A percentile compares a stretch with the other conserved stretches of the same genome.
Conservation (phyloP, 352 stramenopile species). For the Phytophthora pisi region DNA sequence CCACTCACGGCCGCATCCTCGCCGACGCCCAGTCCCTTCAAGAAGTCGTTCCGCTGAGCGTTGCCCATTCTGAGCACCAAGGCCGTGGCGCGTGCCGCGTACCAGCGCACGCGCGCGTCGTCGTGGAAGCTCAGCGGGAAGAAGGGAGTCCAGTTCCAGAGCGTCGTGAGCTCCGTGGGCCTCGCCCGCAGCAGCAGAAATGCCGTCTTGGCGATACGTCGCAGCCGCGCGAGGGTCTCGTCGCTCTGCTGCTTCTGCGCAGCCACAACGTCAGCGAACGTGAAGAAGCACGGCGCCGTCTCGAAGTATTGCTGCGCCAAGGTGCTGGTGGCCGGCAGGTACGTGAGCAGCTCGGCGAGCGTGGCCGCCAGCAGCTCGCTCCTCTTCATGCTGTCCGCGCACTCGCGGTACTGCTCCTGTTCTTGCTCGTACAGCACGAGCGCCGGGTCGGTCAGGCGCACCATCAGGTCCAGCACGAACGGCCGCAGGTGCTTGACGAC, state of each 20-base stretch:
- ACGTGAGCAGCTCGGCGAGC: slow-evolving; percentile 58
- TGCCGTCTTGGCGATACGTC: slow-evolving; percentile 61
- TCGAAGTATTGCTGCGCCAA: slow-evolving; percentile 71
- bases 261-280: slow-evolving; percentile 59
- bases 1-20: slow-evolving; percentile 54
- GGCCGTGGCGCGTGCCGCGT: slow-evolving; percentile 62
- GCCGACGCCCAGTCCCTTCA: slow-evolving; percentile 53
- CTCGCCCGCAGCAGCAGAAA: slow-evolving; percentile 60
- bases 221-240: slow-evolving; percentile 44
- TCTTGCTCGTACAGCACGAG: slow-evolving; percentile 50
- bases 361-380: slow-evolving; percentile 60
- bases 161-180: slow-evolving; percentile 52
- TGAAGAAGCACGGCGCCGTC: slow-evolving; percentile 77
- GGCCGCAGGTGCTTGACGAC: slow-evolving; percentile 70
- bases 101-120: slow-evolving; percentile 62
- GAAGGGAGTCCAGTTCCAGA: slow-evolving; percentile 86
- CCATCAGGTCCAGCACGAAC: slow-evolving; percentile 76
- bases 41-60: slow-evolving; percentile 63
- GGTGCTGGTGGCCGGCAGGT: slow-evolving; percentile 58
- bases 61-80: slow-evolving; percentile 77
- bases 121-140: slow-evolving; percentile 83
- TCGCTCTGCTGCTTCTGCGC: slow-evolving; percentile 45
- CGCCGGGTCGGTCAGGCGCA: slow-evolving; percentile 60
- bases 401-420: slow-evolving; percentile 27
- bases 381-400: slow-evolving; percentile 53